Conservation (phyloP, 768 basidiomycete genomes). For the Boletus pseudopeckii region DNA sequence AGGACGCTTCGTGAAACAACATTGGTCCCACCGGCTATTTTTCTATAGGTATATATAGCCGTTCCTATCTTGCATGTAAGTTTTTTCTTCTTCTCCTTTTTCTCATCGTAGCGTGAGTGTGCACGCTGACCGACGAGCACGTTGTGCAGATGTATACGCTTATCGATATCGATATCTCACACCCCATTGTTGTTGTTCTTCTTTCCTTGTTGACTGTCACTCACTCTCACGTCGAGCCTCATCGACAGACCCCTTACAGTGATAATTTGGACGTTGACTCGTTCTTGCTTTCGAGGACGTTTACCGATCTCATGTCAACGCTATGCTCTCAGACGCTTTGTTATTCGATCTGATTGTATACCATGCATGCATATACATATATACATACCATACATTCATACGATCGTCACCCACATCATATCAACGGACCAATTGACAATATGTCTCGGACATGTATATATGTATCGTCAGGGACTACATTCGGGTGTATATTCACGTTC, state of each 20-base stretch:
- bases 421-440: no score
- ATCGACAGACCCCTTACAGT: neutral
- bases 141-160: neutral
- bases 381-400: neutral
- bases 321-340: neutral
- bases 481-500: no score
- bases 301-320: neutral
- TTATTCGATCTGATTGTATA: neutral
- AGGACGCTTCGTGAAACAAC: neutral
- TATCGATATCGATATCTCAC: neutral
- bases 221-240: neutral
- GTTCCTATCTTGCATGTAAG: slow-evolving; percentile 5
- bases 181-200: neutral
- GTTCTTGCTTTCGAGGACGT: neutral
- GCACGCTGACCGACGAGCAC: neutral
- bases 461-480: no score
- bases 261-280: neutral
- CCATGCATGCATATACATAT: neutral
- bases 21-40: no score
- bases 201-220: neutral
- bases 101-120: neutral
- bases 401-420: no score
- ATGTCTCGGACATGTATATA: no score
- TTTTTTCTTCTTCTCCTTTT: neutral
- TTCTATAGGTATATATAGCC: neutral